phyloP scores from a whole-genome alignment of 2,329 filamentous ascomycete genomes.

The Colletotrichum orchidophilum region DNA sequence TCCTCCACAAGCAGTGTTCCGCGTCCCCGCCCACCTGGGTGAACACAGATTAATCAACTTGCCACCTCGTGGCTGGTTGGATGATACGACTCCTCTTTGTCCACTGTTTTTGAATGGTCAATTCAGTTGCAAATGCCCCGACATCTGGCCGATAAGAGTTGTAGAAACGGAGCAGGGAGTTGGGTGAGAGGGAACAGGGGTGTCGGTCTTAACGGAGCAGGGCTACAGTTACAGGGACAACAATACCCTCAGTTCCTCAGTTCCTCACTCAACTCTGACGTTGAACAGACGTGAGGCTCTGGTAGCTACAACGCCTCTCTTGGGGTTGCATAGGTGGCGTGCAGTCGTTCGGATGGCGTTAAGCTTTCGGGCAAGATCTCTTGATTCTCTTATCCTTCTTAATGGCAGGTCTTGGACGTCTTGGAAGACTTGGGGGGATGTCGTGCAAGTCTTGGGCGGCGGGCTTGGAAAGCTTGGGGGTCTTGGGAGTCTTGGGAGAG shows the following conservation, averaged over 20 bases:
- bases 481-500: background rate
- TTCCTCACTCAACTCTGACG: background rate
- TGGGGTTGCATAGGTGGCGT: background rate
- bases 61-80: slow-evolving; percentile 7
- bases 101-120: slow-evolving; percentile 6
- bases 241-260: too few relatives aligned
- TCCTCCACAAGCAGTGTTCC: slow-evolving; percentile 10
- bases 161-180: background rate
- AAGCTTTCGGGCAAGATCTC: slow-evolving; percentile 26
- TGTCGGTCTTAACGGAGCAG: background rate
- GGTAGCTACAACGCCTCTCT: background rate
- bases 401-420: slow-evolving; percentile 27
- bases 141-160: slow-evolving; percentile 13
- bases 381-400: slow-evolving; percentile 16
- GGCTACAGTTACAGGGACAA: too few relatives aligned
- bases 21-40: background rate
- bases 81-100: slow-evolving; percentile 7
- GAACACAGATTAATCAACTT: slow-evolving; percentile 17
- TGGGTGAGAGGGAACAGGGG: background rate
- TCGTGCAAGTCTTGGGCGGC: background rate
- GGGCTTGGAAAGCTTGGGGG: slow-evolving; percentile 19
- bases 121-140: background rate
- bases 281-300: background rate
- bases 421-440: background rate
- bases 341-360: slow-evolving; percentile 2